Evolutionary conservation across 1,139 yeast genomes (phyloP), one percentile per base, ranked within the genome.

Genomic region (Arxiozyma telluris): DNA sequence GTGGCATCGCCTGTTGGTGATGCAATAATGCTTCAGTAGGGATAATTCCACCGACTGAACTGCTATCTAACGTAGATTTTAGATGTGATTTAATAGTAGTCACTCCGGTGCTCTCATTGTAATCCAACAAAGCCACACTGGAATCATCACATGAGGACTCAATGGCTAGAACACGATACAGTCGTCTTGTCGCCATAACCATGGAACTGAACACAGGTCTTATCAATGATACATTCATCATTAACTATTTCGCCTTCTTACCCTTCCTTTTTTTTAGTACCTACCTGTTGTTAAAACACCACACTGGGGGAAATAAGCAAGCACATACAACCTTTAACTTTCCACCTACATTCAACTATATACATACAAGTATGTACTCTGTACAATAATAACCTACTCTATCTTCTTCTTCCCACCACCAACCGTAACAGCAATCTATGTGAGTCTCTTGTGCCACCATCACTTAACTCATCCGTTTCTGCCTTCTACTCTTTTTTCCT

Each of bases 81-180:
- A 73, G 62, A 56, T 91, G 90, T 43, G 77, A 8, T 22, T 38
- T 12, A 2, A 53, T 23, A 18, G 43, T 30, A 3, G 52, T 44
- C 12, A 15, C 22, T 2, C 48, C 27, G 3, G 44, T 34, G 0
- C 2, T 17, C 12, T 46, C 42, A 21, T 55, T 23, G 18, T 50
- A 47, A n/a, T 53, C 50, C 46, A 53, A 69, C 20, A 93, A 71
- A 0, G 96, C 87, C 1, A 90, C 90, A 60, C 97, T 90, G 0
- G 96, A 80, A 68, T 93, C 99, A 66, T 93, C 99, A 66, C 99
- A 94, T 0, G 97, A 89, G 0, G 96, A 83, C 65, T 93, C 98
- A 20, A 93, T 80, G 0, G 97, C 94, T 27, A 93, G 72, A 3
- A 54, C 49, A 38, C 51, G 44, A 38, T 45, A 47, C 9, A 17